Percentiles rank a stretch among this genome's conserved stretches.
Conservation (phyloP, 2,329 filamentous ascomycete species). For the Colletotrichum costaricense region DNA sequence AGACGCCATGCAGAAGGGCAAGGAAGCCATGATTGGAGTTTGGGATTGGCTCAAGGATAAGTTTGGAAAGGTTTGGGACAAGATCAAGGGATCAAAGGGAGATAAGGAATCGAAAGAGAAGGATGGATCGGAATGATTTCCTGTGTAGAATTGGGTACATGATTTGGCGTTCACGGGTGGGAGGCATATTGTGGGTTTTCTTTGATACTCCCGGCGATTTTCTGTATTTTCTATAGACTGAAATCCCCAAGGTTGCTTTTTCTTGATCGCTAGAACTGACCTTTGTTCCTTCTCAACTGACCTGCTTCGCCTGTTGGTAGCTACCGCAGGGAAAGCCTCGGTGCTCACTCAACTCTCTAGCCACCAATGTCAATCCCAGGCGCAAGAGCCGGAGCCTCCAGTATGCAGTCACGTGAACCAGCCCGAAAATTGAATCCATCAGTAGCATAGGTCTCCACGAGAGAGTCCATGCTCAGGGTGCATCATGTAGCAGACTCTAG, state of each 20-base stretch:
- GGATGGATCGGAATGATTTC: conserved; percentile 17
- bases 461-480: too few relatives aligned
- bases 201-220: conserved; percentile 24
- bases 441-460: too few relatives aligned
- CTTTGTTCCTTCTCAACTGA: too few relatives aligned
- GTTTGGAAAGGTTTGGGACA: conserved; percentile 57
- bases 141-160: neutral
- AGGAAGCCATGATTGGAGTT: conserved; percentile 47
- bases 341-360: too few relatives aligned
- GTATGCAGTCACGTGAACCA: too few relatives aligned
- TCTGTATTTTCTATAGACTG: neutral
- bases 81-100: conserved; percentile 47
- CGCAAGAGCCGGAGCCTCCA: too few relatives aligned
- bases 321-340: too few relatives aligned
- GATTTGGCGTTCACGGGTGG: conserved; percentile 25
- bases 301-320: too few relatives aligned
- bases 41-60: conserved; percentile 66
- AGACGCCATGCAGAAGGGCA: conserved; percentile 43
- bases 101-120: neutral
- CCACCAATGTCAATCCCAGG: too few relatives aligned
- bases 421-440: too few relatives aligned
- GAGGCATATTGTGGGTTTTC: conserved; percentile 14
- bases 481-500: too few relatives aligned
- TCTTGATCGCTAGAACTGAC: too few relatives aligned
- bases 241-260: neutral